phyloP scores from a whole-genome alignment of 148 eudicot genomes.

The Talinum fruticosum region DNA sequence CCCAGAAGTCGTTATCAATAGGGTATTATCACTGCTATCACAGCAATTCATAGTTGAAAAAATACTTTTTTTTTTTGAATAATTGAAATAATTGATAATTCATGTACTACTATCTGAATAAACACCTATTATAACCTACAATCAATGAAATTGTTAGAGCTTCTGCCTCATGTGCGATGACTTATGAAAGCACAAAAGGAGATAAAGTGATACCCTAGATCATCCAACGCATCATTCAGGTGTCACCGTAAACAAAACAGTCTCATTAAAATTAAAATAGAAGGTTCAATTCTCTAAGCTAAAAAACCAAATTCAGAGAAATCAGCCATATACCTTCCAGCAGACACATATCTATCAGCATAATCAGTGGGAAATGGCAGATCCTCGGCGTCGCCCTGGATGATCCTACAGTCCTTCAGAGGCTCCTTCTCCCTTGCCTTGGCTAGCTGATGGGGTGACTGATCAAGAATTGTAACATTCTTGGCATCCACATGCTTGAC shows the following conservation, averaged over 20 bases:
- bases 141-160: neutral
- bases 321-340: conserved; percentile 65
- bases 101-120: no score
- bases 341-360: conserved; percentile 88
- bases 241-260: neutral
- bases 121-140: no score
- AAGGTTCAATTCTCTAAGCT: neutral
- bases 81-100: no score
- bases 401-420: conserved; percentile 78
- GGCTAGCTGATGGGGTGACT: conserved; percentile 90
- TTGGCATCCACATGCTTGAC: conserved; percentile 86
- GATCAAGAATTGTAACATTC: conserved; percentile 89
- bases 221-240: neutral
- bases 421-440: conserved; percentile 79
- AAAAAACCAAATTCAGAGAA: neutral
- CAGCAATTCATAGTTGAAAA: no score
- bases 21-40: no score
- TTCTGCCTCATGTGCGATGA: neutral
- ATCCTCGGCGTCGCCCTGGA: conserved; percentile 92
- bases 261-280: neutral
- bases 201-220: neutral
- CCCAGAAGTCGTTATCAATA: no score
- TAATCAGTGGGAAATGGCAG: conserved; percentile 86
- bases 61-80: no score
- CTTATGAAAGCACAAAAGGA: neutral